Percentiles rank a stretch among this genome's conserved stretches.
Evolutionary conservation across 345 rosid genomes (phyloP).

Genomic region (Citrus unshiu): DNA sequence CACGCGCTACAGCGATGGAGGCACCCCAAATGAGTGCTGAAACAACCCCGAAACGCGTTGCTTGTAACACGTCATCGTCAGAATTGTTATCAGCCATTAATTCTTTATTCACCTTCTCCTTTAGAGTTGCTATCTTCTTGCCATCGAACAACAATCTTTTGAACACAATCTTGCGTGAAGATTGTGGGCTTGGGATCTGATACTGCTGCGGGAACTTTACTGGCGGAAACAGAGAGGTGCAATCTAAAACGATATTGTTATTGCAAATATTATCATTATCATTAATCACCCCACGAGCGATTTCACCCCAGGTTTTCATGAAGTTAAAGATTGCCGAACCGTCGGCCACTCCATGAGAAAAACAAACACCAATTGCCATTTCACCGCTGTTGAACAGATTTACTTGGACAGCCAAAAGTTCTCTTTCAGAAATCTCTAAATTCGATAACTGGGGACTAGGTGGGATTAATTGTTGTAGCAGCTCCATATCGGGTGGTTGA

Average conservation of each 20-base stretch:
- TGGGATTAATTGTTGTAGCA: slow-evolving; percentile 18
- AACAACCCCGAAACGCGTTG: not conserved
- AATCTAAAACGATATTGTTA: not conserved
- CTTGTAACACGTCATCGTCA: no score
- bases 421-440: not conserved
- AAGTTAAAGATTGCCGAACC: not conserved
- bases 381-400: slow-evolving; percentile 27
- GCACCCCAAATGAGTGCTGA: slow-evolving; percentile 22
- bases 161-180: not conserved
- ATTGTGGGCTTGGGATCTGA: not conserved
- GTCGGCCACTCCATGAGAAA: slow-evolving; percentile 24
- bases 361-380: slow-evolving; percentile 19
- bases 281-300: slow-evolving; percentile 4
- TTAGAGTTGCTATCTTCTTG: no score
- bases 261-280: no score
- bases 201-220: not conserved
- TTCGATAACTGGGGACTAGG: not conserved
- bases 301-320: slow-evolving; percentile 18
- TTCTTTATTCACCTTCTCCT: not conserved
- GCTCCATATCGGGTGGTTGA: not conserved
- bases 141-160: no score
- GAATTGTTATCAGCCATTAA: not conserved
- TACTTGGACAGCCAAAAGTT: slow-evolving; percentile 15
- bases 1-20: not conserved
- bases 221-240: slow-evolving; percentile 19